Evolutionary conservation across 1,284 basidiomycete genomes (phyloP).

Genomic region (Afroboletus lepidellus): DNA sequence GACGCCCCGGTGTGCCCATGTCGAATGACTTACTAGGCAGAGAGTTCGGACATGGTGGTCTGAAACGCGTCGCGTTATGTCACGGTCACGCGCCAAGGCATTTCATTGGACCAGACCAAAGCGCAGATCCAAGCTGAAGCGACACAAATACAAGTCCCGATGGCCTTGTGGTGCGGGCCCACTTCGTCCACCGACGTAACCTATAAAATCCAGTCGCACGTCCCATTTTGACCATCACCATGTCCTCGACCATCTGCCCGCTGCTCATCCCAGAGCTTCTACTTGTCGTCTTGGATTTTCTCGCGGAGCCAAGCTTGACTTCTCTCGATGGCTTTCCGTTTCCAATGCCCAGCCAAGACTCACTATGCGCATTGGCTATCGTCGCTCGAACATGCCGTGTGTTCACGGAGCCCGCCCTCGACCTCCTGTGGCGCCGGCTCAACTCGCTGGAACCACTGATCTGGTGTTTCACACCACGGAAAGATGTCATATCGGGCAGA

Average conservation of each 20-base stretch:
- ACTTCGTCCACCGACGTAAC: too few relatives aligned
- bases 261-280: not conserved
- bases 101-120: too few relatives aligned
- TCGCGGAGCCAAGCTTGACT: not conserved
- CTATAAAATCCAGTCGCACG: too few relatives aligned
- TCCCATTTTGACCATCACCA: too few relatives aligned
- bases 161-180: too few relatives aligned
- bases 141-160: too few relatives aligned
- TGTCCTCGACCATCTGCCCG: not conserved
- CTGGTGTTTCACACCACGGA: not conserved
- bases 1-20: too few relatives aligned
- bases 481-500: too few relatives aligned
- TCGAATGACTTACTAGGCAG: constrained; percentile 57
- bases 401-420: not conserved
- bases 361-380: not conserved
- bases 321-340: not conserved
- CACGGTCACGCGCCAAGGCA: not conserved
- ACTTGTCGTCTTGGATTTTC: not conserved
- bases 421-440: constrained; percentile 1
- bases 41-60: constrained; percentile 41
- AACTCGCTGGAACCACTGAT: not conserved
- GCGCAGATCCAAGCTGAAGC: too few relatives aligned
- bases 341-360: not conserved
- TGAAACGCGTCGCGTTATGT: not conserved
- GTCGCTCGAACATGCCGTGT: constrained; percentile 1